Percentiles rank a stretch among this genome's conserved stretches.
Conservation (phyloP, 495 filamentous ascomycete species). For the Penicilliopsis zonata region DNA sequence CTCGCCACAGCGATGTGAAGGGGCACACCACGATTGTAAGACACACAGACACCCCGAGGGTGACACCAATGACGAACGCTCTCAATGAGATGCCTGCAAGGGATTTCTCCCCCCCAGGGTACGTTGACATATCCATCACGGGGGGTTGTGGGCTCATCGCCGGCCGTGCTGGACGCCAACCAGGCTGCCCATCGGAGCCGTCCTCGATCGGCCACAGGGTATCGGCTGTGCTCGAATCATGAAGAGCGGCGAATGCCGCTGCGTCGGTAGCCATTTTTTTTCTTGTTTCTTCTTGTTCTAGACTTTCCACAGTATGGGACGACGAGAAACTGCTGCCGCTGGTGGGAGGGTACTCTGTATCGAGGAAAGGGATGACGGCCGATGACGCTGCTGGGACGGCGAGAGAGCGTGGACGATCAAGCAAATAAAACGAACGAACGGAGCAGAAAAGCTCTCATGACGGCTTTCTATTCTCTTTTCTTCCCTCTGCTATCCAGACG, state of each 20-base stretch:
- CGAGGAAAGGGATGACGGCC: too few species aligned
- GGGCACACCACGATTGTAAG: slow-evolving; percentile 28
- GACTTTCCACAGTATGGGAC: too few species aligned
- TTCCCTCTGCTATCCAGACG: not conserved
- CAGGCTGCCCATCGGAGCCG: not conserved
- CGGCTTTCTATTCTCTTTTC: not conserved
- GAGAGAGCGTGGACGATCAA: not conserved
- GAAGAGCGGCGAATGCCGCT: slow-evolving; percentile 6
- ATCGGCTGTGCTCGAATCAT: slow-evolving; percentile 5
- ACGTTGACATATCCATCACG: slow-evolving; percentile 19
- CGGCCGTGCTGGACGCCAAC: slow-evolving; percentile 2
- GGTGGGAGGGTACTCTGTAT: too few species aligned
- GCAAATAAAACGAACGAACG: not conserved
- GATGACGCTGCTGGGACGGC: too few species aligned
- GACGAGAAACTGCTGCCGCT: not conserved
- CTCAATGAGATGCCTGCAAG: slow-evolving; percentile 72
- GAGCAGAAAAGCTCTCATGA: not conserved
- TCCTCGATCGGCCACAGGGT: slow-evolving; percentile 5
- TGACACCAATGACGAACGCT: slow-evolving; percentile 45
- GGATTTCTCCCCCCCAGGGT: slow-evolving; percentile 51
- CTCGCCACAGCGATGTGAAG: slow-evolving; percentile 57
- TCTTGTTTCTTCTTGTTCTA: slow-evolving; percentile 4
- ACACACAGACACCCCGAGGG: slow-evolving; percentile 31
- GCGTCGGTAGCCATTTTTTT: slow-evolving; percentile 3
- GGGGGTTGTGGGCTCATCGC: slow-evolving; percentile 4